A percentile compares a stretch with the other conserved stretches of the same genome.
These are phyloP conservation scores for Pseudozyma flocculosa DNA, from an alignment of 1,284 basidiomycete genomes.

Conservation along the genomic window DNA sequence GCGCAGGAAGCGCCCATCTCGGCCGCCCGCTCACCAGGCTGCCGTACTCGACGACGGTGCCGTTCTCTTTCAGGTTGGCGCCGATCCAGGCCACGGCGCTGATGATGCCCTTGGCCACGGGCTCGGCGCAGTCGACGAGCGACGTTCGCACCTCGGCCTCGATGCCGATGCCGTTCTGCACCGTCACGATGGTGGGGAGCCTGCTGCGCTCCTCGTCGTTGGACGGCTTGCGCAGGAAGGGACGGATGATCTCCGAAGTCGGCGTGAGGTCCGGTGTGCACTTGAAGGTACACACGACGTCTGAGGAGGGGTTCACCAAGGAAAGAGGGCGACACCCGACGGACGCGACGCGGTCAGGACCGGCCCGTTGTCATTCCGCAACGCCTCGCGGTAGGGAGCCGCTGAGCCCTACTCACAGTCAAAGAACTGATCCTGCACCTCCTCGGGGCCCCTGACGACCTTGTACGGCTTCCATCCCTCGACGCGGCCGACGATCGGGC, in stretches of 20 bases:
- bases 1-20: too few species aligned
- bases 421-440: conserved; percentile 68
- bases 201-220: conserved; percentile 48
- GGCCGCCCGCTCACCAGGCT: conserved; percentile 10
- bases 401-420: conserved; percentile 63
- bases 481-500: conserved; percentile 66
- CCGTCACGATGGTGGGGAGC: conserved; percentile 66
- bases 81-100: conserved; percentile 62
- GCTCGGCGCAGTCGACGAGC: conserved; percentile 57
- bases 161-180: conserved; percentile 77
- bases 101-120: conserved; percentile 32
- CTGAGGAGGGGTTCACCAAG: not conserved
- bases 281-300: conserved; percentile 70
- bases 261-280: conserved; percentile 69
- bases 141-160: conserved; percentile 69
- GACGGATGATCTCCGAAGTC: conserved; percentile 66
- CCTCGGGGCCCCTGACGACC: conserved; percentile 66
- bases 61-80: conserved; percentile 51
- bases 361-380: too few species aligned
- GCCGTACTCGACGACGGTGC: conserved; percentile 37
- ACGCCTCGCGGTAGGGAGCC: too few species aligned
- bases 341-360: too few species aligned
- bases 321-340: too few species aligned
- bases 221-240: conserved; percentile 62
- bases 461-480: conserved; percentile 68